Percentiles rank a stretch among this genome's conserved stretches.
Evolutionary conservation across 176 grass and related monocot species (phyloP).

Genomic region (Carex parvula): DNA sequence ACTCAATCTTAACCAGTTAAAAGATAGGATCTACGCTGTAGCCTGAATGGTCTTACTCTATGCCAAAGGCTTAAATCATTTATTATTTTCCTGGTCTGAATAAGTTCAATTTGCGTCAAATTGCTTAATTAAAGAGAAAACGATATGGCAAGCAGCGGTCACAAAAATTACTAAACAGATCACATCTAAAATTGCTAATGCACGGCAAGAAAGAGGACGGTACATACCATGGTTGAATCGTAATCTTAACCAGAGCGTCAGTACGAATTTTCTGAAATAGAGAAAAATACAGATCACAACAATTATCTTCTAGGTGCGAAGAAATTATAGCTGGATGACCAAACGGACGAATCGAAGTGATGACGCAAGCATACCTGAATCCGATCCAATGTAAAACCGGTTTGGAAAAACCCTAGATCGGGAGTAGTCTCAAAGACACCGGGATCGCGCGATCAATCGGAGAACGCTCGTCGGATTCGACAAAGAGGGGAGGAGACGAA

Average conservation of each 20-base stretch:
- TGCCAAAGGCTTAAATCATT: not conserved
- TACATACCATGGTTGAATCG: slow-evolving; percentile 27
- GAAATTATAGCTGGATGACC: not conserved
- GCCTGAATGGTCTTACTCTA: not conserved
- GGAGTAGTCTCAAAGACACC: not conserved
- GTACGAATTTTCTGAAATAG: slow-evolving; percentile 8
- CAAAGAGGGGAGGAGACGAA: not conserved
- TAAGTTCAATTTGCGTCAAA: not conserved
- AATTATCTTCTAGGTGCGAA: not conserved
- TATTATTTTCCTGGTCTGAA: not conserved
- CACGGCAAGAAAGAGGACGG: not conserved
- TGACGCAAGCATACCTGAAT: slow-evolving; percentile 10
- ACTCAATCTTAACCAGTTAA: not conserved
- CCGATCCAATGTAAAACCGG: slow-evolving; percentile 18
- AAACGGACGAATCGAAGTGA: not conserved
- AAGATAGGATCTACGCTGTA: not conserved
- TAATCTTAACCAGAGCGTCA: not conserved
- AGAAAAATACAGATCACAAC: not conserved
- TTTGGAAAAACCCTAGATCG: not conserved
- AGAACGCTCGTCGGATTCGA: slow-evolving; percentile 5
- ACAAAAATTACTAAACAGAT: not conserved
- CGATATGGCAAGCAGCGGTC: not conserved
- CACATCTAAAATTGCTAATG: not conserved
- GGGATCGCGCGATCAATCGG: slow-evolving; percentile 21
- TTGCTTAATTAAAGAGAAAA: not conserved